A percentile compares a stretch with the other conserved stretches of the same genome.
phyloP scores from a whole-genome alignment of 768 basidiomycete species.

The Suillus placidus region DNA sequence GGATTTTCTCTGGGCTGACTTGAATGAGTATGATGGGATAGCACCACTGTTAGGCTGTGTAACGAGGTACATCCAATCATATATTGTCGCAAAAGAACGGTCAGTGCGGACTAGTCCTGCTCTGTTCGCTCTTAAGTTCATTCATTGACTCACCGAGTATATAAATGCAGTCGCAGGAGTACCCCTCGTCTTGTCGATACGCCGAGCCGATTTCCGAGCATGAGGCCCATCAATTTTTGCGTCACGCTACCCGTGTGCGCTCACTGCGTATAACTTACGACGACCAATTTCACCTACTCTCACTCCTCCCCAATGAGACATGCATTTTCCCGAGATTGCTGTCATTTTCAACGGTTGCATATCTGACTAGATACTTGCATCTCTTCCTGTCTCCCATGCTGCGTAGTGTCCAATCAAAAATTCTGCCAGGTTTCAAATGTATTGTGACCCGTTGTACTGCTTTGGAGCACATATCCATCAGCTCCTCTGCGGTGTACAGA shows the following conservation, averaged over 20 bases:
- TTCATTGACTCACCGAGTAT: background rate
- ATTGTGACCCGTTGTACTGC: no score
- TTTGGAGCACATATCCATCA: no score
- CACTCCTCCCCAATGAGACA: background rate
- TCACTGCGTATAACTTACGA: no score
- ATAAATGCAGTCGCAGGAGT: background rate
- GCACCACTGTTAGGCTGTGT: background rate
- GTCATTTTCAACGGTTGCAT: no score
- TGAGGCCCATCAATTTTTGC: background rate
- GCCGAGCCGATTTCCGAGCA: background rate
- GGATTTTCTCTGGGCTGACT: slow-evolving; percentile 4
- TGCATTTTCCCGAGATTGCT: background rate
- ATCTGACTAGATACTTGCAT: background rate
- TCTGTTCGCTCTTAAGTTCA: no score
- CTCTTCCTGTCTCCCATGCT: background rate
- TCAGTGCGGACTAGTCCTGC: no score
- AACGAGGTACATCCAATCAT: background rate
- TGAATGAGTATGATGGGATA: background rate
- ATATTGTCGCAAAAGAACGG: no score
- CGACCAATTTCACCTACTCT: background rate
- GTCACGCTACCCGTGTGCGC: background rate
- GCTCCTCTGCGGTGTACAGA: no score
- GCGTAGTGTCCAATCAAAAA: slow-evolving; percentile 25
- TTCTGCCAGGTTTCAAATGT: no score
- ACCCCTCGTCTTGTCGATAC: background rate